Evolutionary conservation across 805 yeast species (phyloP).

Genomic region (Lipomyces sp.): DNA sequence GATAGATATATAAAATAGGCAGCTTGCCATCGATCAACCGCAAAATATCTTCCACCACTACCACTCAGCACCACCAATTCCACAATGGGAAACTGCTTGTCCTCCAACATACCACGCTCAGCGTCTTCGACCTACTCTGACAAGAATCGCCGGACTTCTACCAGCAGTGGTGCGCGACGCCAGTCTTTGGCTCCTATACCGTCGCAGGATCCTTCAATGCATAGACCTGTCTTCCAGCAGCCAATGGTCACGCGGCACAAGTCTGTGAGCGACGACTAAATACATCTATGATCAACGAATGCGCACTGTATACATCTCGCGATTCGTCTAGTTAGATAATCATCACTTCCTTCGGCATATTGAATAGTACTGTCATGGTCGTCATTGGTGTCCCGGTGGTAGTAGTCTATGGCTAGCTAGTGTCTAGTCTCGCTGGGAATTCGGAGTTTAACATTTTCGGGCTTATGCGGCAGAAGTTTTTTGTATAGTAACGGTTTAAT

Average conservation of each 20-base stretch:
- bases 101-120: constrained; percentile 7
- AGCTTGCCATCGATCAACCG: background rate
- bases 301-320: background rate
- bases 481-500: no score
- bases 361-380: background rate
- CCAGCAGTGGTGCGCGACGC: constrained; percentile 13
- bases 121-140: constrained; percentile 3
- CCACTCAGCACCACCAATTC: background rate
- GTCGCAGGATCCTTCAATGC: constrained; percentile 23
- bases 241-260: constrained; percentile 22
- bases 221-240: constrained; percentile 21
- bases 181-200: constrained; percentile 33
- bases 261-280: background rate
- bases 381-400: background rate
- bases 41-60: background rate
- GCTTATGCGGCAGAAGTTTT: no score
- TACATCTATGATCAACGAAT: background rate
- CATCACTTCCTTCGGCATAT: background rate
- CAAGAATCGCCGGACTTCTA: constrained; percentile 16
- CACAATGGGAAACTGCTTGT: constrained; percentile 31
- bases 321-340: background rate
- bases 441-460: background rate
- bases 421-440: no score
- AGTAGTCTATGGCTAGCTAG: no score
- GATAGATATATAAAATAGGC: background rate